Evolutionary conservation across 208 protist species (phyloP), one percentile per base, ranked within the genome.

Genomic region (Novymonas esmeraldas): DNA sequence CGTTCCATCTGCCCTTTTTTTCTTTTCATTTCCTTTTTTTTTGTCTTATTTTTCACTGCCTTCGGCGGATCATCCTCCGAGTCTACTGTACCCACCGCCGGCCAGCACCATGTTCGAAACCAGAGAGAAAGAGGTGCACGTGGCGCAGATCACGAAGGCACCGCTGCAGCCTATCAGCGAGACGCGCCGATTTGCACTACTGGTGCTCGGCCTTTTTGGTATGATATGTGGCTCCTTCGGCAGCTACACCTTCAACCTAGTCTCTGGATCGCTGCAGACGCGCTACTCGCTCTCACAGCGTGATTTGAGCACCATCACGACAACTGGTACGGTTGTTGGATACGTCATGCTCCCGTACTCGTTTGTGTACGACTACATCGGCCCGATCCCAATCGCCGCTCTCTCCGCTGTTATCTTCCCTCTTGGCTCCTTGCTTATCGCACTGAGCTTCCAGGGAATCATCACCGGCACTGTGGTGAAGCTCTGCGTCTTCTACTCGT

Each of bases 251-350:
- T 85, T 80, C 58, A 92, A 87, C 48, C 70, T 92, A 4, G 84
- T 85, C 50, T 83, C 71, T 36, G 78, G 73, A 1, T 48, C 33
- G n/a, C 33, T 92, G 18, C 82, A 92, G 58, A 42, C 38, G 6
- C 72, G 72, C n/a, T 89, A 79, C 45, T 70, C 73, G n/a, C 76
- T 87, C 28, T 66, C 67, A 9, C 77, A 80, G 48, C 79, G 72
- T 24, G 72, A 85, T 50, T 73, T 92, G 51, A 82, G 80, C 13
- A 86, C 83, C 14, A 89, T 92, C 58, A 78, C 70, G 44, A 89
- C 78, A 0, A 62, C 79, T 16, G 72, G 74, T 22, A 80, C 79
- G 26, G 61, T 82, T 3, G 29, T 79, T 31, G 65, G 72, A 14
- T 60, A 78, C 49, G 67, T 87, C 20, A 64, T 73, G 45, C 49